Conservation (phyloP, 129 eudicot genomes). For the Pittosporum tobira region DNA sequence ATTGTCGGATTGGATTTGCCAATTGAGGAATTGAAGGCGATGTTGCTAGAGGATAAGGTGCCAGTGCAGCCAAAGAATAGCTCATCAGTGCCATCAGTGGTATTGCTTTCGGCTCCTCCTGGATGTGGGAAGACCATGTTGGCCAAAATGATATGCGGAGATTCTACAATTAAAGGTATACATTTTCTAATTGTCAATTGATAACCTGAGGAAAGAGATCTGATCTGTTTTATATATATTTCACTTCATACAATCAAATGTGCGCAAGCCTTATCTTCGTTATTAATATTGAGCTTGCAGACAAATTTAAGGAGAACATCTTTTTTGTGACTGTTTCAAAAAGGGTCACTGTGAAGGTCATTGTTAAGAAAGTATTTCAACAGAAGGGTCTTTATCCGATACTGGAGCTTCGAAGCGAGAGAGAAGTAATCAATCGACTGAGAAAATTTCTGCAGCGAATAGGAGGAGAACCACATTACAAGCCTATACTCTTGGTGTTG, state of each 20-base stretch:
- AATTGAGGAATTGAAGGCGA: no score
- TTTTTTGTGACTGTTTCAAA: no score
- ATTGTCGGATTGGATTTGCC: slow-evolving; percentile 28
- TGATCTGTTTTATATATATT: background rate
- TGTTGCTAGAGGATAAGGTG: no score
- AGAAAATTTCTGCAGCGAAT: slow-evolving; percentile 14
- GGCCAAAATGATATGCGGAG: slow-evolving; percentile 38
- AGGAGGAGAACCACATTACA: no score
- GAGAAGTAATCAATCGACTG: slow-evolving; percentile 29
- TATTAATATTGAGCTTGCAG: slow-evolving; percentile 15
- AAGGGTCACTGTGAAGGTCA: slow-evolving; percentile 14
- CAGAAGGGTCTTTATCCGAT: slow-evolving; percentile 5
- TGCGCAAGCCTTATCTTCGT: no score
- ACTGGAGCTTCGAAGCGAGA: slow-evolving; percentile 22
- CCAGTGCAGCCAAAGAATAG: background rate
- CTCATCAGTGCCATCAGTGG: background rate
- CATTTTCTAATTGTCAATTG: background rate
- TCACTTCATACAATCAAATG: background rate
- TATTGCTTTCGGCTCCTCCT: no score
- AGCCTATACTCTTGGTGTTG: slow-evolving; percentile 24
- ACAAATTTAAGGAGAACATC: slow-evolving; percentile 20
- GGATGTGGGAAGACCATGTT: slow-evolving; percentile 41
- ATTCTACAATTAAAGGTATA: slow-evolving; percentile 22
- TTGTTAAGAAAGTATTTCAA: slow-evolving; percentile 20
- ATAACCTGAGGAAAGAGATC: background rate